These are phyloP conservation scores for Moniliella sp. DNA, from an alignment of 1,284 basidiomycete species.

Conservation along the genomic window DNA sequence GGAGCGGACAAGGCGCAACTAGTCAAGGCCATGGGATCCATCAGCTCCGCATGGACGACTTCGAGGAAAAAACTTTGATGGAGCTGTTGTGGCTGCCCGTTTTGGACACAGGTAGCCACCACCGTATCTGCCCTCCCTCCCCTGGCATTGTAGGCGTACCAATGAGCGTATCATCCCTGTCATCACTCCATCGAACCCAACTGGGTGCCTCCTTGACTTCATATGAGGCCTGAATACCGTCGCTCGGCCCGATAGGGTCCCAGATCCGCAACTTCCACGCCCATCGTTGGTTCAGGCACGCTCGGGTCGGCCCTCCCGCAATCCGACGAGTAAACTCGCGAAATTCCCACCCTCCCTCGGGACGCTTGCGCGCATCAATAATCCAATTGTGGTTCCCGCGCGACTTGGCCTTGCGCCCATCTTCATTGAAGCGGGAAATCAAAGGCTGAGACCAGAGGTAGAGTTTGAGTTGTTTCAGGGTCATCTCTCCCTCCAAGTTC, in stretches of 20 bases:
- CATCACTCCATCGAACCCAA: slow-evolving; percentile 58
- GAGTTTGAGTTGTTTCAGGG: slow-evolving; percentile 52
- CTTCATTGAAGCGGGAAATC: slow-evolving; percentile 93
- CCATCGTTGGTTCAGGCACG: slow-evolving; percentile 50
- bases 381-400: slow-evolving; percentile 99
- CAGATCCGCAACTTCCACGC: slow-evolving; percentile 80
- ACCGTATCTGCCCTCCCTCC: slow-evolving; percentile 16
- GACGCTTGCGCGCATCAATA: slow-evolving; percentile 68
- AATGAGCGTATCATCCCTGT: slow-evolving; percentile 10
- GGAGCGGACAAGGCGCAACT: too few relatives aligned
- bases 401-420: slow-evolving; percentile 91
- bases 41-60: too few relatives aligned
- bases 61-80: too few relatives aligned
- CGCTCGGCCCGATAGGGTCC: slow-evolving; percentile 55
- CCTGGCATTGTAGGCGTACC: slow-evolving; percentile 13
- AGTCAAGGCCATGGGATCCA: too few relatives aligned
- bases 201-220: slow-evolving; percentile 55
- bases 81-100: slow-evolving; percentile 20
- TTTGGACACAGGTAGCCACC: slow-evolving; percentile 19
- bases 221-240: slow-evolving; percentile 49
- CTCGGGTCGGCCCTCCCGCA: slow-evolving; percentile 37
- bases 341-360: slow-evolving; percentile 64
- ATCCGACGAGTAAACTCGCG: slow-evolving; percentile 54
- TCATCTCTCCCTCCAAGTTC: slow-evolving; percentile 39
- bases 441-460: slow-evolving; percentile 80